Evolutionary conservation across 768 basidiomycete species (phyloP), one percentile per base, ranked within the genome.

Genomic region (Boletus sp.): DNA sequence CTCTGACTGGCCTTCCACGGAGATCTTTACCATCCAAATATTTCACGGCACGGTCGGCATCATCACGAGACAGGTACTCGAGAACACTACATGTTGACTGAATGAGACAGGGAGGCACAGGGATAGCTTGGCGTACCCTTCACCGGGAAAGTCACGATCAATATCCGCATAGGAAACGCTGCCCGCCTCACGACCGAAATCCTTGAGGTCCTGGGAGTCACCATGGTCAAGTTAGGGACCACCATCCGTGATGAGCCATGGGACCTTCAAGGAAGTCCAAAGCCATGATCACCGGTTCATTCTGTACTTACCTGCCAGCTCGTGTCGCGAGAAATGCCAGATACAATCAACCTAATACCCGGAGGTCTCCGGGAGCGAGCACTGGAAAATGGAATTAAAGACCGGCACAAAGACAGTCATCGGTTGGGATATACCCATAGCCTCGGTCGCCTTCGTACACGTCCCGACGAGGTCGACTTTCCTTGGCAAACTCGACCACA

Each of bases 401-500:
- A 62, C 49, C 15, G 33, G n/a, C 11, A 67, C 50, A 14, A 54
- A 50, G 45, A 47, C n/a, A 5, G 41, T 42, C 54, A 52, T 40
- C 49, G 24, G 7, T 40, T 29, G 18, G 20, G 20, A 60, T 55
- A 67, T 81, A 86, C 83, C 86, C 84, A 70, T 86, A 74, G 56
- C 76, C 74, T 66, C 83, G 73, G 37, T 79, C 77, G 32, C 78
- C 70, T 50, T 89, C 90, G 63, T 87, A 90, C 15, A 75, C 73
- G 18, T 94, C 92, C 53, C 92, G 83, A 61, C 91, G 87, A 54
- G 89, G 89, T 20, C 92, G 86, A 58, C 86, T 87, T 66, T 98
- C 95, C 73, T 96, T 95, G 8, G 96, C 94, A 67, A 94, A 94
- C 71, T 99, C 93, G 45, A 99, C 94, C 14, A 97, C 90, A 60